These are phyloP conservation scores for Agarophyton chilense DNA, from an alignment of 23 red algal species.

Conservation along the genomic window DNA sequence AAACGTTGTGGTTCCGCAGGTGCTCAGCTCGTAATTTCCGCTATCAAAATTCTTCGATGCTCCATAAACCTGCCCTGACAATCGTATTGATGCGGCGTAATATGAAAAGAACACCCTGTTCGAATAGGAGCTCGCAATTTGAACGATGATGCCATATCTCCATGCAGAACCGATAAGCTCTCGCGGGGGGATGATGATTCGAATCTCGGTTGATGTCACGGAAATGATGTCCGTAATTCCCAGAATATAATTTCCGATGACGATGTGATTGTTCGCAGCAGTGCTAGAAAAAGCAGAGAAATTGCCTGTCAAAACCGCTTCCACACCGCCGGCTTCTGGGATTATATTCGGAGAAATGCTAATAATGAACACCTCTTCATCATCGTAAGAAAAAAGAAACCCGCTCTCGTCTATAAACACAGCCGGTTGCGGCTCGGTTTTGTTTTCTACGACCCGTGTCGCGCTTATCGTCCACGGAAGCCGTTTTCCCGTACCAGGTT, in stretches of 20 bases:
- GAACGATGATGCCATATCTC: slow-evolving; percentile 40
- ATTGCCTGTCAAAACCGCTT: slow-evolving; percentile 35
- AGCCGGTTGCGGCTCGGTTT: neutral
- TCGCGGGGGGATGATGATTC: slow-evolving; percentile 6
- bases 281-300: slow-evolving; percentile 18
- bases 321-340: slow-evolving; percentile 27
- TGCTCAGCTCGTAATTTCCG: neutral
- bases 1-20: slow-evolving; percentile 53
- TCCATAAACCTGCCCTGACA: slow-evolving; percentile 32
- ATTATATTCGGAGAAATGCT: slow-evolving; percentile 23
- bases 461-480: slow-evolving; percentile 59
- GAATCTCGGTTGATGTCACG: slow-evolving; percentile 18
- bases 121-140: slow-evolving; percentile 30
- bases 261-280: slow-evolving; percentile 16
- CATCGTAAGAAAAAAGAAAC: slow-evolving; percentile 64
- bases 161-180: slow-evolving; percentile 23
- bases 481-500: slow-evolving; percentile 56
- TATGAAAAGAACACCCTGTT: slow-evolving; percentile 32
- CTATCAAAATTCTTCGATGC: slow-evolving; percentile 33
- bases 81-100: neutral
- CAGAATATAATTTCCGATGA: slow-evolving; percentile 16
- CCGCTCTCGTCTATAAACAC: slow-evolving; percentile 45
- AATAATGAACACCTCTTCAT: slow-evolving; percentile 6
- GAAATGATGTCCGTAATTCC: neutral
- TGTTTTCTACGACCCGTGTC: slow-evolving; percentile 7